A percentile compares a stretch with the other conserved stretches of the same genome.
phyloP scores from a whole-genome alignment of 1,139 yeast genomes.

The Pichia sp. region DNA sequence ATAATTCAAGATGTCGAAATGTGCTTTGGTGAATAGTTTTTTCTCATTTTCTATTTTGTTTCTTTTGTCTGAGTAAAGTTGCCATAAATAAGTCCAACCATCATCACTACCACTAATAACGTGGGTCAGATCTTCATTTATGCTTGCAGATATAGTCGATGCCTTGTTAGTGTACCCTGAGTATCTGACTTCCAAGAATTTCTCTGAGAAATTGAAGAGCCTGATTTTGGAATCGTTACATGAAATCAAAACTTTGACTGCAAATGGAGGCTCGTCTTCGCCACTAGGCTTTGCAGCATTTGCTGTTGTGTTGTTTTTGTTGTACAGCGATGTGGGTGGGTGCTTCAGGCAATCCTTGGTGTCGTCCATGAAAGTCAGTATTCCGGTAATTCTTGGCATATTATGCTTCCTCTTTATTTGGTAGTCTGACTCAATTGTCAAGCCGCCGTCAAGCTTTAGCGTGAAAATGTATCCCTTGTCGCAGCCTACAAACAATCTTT shows the following conservation, averaged over 20 bases:
- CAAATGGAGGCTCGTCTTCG: background rate
- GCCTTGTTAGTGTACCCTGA: conserved; percentile 70
- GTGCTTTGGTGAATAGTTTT: conserved; percentile 21
- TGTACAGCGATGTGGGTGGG: background rate
- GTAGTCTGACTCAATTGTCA: conserved; percentile 51
- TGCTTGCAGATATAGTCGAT: conserved; percentile 66
- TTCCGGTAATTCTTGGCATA: conserved; percentile 53
- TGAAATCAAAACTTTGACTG: conserved; percentile 44
- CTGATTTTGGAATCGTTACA: conserved; percentile 81
- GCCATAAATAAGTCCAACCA: conserved; percentile 74
- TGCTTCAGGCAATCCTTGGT: background rate
- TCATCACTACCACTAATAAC: conserved; percentile 64
- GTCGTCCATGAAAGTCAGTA: conserved; percentile 36
- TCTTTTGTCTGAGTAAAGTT: conserved; percentile 21
- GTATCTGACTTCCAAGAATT: conserved; percentile 59
- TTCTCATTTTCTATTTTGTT: conserved; percentile 14
- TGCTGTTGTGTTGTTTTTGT: background rate
- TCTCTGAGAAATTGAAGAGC: conserved; percentile 54
- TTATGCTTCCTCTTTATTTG: conserved; percentile 44
- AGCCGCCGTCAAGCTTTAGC: conserved; percentile 54
- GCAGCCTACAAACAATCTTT: conserved; percentile 68
- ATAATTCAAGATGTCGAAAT: conserved; percentile 33
- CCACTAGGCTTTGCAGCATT: background rate
- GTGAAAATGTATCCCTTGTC: conserved; percentile 68
- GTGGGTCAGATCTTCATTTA: conserved; percentile 52